phyloP scores from a whole-genome alignment of 2,329 filamentous ascomycete genomes.

The Pseudocercospora musae region DNA sequence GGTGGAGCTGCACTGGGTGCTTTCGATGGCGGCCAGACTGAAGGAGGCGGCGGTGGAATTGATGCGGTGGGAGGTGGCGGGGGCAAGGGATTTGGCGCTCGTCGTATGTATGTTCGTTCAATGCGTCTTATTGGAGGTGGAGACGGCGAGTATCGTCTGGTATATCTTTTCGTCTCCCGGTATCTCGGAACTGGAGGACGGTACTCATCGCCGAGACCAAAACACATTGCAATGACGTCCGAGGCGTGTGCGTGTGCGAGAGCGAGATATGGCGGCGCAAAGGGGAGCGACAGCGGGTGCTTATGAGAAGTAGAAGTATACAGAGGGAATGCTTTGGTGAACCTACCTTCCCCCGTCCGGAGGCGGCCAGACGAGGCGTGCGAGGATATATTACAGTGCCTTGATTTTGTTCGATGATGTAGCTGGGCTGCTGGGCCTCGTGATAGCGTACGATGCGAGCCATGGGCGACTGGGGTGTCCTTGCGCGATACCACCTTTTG shows the following conservation, averaged over 20 bases:
- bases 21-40: conserved; percentile 19
- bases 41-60: conserved; percentile 15
- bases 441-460: background rate
- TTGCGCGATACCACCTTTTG: background rate
- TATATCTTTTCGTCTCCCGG: conserved; percentile 9
- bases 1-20: conserved; percentile 14
- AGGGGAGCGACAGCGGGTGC: background rate
- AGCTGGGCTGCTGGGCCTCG: background rate
- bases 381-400: background rate
- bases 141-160: conserved; percentile 20
- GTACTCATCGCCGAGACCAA: conserved; percentile 11
- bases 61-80: conserved; percentile 13
- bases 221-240: conserved; percentile 1
- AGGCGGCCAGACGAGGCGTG: background rate
- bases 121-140: conserved; percentile 21
- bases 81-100: conserved; percentile 12
- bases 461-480: background rate
- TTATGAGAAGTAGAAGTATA: background rate
- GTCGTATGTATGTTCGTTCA: conserved; percentile 25
- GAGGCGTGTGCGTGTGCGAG: background rate
- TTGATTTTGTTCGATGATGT: background rate
- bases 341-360: conserved; percentile 1
- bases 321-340: background rate
- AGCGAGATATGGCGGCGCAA: background rate
- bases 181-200: conserved; percentile 13